Evolutionary conservation across 371 early-diverging fungal genomes (phyloP).

Genomic region (Mortierella sp.): DNA sequence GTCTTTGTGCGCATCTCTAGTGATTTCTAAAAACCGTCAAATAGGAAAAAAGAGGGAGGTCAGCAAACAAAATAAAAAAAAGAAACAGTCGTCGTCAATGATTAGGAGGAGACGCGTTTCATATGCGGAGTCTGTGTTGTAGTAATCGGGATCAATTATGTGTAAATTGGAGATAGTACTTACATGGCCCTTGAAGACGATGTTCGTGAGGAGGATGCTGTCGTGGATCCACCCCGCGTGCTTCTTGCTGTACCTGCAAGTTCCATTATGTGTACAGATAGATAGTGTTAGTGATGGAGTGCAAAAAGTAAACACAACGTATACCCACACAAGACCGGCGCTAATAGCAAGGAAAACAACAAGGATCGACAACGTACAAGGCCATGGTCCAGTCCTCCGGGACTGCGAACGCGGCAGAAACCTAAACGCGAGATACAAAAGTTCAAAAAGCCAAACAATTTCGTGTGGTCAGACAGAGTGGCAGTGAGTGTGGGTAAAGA

Average conservation of each 20-base stretch:
- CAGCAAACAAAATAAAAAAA: not conserved
- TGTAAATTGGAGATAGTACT: not conserved
- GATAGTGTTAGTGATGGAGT: no score
- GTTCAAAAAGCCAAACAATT: not conserved
- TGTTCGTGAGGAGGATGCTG: constrained; percentile 36
- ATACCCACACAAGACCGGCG: not conserved
- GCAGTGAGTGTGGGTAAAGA: not conserved
- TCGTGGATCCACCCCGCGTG: constrained; percentile 57
- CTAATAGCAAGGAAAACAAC: not conserved
- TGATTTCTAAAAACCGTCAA: constrained; percentile 25
- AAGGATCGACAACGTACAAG: constrained; percentile 30
- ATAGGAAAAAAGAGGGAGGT: not conserved
- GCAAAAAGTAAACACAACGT: not conserved
- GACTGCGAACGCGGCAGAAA: constrained; percentile 31
- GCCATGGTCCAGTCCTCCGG: constrained; percentile 49
- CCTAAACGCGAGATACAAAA: constrained; percentile 11
- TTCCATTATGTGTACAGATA: not conserved
- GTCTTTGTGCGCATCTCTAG: constrained; percentile 50
- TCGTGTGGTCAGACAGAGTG: not conserved
- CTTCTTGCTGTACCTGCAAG: constrained; percentile 45
- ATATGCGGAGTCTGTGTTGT: not conserved
- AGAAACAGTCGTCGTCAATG: not conserved
- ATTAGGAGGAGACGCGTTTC: constrained; percentile 3
- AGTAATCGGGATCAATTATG: not conserved
- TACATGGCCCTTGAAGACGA: constrained; percentile 48